A percentile compares a stretch with the other conserved stretches of the same genome.
phyloP scores from a whole-genome alignment of 257 asterid species.

The Capsicum pubescens region DNA sequence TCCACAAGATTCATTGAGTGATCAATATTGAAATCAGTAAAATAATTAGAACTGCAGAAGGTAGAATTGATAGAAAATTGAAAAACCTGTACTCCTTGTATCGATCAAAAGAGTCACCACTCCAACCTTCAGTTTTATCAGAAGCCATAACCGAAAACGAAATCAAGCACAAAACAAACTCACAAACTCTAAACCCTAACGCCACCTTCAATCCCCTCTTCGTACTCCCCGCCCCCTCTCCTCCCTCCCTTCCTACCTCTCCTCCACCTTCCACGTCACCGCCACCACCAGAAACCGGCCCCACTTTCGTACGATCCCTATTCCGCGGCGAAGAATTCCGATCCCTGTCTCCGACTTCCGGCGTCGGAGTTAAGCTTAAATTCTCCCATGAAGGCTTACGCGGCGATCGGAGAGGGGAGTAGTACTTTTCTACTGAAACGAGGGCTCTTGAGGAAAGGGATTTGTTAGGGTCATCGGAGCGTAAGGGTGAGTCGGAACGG shows the following conservation, averaged over 20 bases:
- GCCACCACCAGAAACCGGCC: conserved; percentile 42
- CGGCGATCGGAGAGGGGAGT: conserved; percentile 58
- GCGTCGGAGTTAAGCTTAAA: conserved; percentile 41
- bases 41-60: not conserved
- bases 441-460: conserved; percentile 48
- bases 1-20: not conserved
- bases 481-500: conserved; percentile 70
- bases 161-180: conserved; percentile 63
- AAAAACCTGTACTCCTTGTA: conserved; percentile 78
- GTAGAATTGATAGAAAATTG: not conserved
- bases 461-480: conserved; percentile 60
- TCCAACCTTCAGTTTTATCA: conserved; percentile 92
- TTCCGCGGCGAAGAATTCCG: conserved; percentile 36
- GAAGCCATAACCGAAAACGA: conserved; percentile 97
- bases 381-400: conserved; percentile 49
- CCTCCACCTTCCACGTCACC: conserved; percentile 47
- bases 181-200: conserved; percentile 68
- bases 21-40: too few species aligned
- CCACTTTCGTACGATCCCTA: conserved; percentile 45
- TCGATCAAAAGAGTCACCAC: conserved; percentile 95
- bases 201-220: conserved; percentile 52
- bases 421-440: conserved; percentile 48
- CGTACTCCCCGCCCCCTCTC: conserved; percentile 54
- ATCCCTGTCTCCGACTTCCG: conserved; percentile 44
- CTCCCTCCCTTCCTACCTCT: conserved; percentile 55